These are phyloP conservation scores for Plasmodium malariae DNA, from an alignment of 169 alveolate genomes.

Conservation along the genomic window DNA sequence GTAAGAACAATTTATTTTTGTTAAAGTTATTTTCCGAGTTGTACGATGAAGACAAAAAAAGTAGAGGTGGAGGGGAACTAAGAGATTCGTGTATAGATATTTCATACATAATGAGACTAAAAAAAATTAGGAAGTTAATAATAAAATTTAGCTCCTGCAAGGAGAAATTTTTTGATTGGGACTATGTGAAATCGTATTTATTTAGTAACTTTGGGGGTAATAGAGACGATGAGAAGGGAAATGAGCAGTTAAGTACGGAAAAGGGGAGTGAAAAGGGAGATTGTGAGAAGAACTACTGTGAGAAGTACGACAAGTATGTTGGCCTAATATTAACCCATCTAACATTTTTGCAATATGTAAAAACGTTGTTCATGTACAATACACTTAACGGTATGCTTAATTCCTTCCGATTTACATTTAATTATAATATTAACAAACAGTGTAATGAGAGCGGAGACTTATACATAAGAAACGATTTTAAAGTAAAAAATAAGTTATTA, in stretches of 20 bases:
- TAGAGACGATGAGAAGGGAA: too few species aligned
- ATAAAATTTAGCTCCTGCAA: slow-evolving; percentile 17
- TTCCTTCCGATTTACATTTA: neutral
- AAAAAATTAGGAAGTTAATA: neutral
- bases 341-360: slow-evolving; percentile 12
- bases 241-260: too few species aligned
- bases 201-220: neutral
- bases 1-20: neutral
- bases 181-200: neutral
- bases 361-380: slow-evolving; percentile 13
- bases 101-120: neutral
- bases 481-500: slow-evolving; percentile 8
- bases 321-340: slow-evolving; percentile 5
- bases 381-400: neutral
- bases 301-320: neutral
- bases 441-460: neutral
- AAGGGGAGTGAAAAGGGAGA: too few species aligned
- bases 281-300: too few species aligned
- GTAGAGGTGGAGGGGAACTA: neutral
- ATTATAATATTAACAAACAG: neutral
- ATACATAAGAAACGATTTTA: neutral
- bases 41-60: neutral
- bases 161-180: slow-evolving; percentile 6
- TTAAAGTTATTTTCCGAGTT: slow-evolving; percentile 9
- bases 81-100: neutral